Evolutionary conservation across 345 rosid species (phyloP).

Genomic region (Durio zibethinus): DNA sequence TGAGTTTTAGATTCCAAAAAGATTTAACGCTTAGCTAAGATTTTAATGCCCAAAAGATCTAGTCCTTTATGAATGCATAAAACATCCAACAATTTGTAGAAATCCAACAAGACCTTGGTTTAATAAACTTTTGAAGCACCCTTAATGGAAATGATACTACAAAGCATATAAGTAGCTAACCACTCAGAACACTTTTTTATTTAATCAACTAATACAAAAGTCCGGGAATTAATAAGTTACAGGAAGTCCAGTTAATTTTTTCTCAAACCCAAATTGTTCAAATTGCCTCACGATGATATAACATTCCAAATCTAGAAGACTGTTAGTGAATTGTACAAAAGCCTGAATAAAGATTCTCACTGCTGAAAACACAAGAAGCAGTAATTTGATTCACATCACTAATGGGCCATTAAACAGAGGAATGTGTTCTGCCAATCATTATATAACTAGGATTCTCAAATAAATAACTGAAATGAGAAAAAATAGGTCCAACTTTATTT

Average conservation of each 20-base stretch:
- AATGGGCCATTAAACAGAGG: background rate
- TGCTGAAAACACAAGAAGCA: background rate
- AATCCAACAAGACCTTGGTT: background rate
- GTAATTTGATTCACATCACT: constrained; percentile 1
- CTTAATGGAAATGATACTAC: background rate
- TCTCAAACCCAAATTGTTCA: background rate
- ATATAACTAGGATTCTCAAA: background rate
- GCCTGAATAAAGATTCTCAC: background rate
- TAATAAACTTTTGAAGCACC: background rate
- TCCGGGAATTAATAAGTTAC: background rate
- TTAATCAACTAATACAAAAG: background rate
- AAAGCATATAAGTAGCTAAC: no score
- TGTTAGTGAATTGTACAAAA: background rate
- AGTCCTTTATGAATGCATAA: background rate
- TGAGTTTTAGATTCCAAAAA: background rate
- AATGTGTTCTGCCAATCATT: background rate
- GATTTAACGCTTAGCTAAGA: background rate
- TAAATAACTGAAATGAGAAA: background rate
- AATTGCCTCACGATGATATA: background rate
- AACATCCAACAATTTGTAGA: background rate
- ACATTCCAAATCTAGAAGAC: background rate
- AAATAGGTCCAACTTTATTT: background rate
- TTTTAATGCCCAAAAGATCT: background rate
- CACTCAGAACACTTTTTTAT: background rate
- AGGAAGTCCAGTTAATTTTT: background rate